Evolutionary conservation across 768 basidiomycete species (phyloP).

Genomic region (Boletus fagicola): DNA sequence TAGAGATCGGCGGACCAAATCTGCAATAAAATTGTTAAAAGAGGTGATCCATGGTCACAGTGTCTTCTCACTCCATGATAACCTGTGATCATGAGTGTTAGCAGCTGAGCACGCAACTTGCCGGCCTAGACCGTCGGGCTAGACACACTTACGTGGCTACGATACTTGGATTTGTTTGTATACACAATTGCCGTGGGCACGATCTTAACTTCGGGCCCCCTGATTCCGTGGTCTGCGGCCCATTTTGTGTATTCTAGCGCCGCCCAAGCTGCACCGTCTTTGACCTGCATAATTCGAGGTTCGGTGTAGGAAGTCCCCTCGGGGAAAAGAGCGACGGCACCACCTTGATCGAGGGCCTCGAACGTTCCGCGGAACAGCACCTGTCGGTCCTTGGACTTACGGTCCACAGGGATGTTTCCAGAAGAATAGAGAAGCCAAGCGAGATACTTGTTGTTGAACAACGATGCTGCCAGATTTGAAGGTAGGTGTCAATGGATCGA

Average conservation of each 20-base stretch:
- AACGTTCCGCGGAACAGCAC: constrained; percentile 87
- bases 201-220: constrained; percentile 50
- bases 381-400: constrained; percentile 90
- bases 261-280: constrained; percentile 94
- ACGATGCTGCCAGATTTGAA: constrained; percentile 47
- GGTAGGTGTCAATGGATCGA: constrained; percentile 10
- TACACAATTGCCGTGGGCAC: constrained; percentile 90
- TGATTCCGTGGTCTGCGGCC: constrained; percentile 54
- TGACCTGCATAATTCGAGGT: constrained; percentile 87
- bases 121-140: constrained; percentile 21
- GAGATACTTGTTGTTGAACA: constrained; percentile 78
- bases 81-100: constrained; percentile 43
- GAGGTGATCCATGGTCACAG: background rate
- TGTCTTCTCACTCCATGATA: constrained; percentile 61
- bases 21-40: constrained; percentile 40
- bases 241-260: constrained; percentile 90
- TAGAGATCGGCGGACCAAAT: constrained; percentile 77
- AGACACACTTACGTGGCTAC: constrained; percentile 68
- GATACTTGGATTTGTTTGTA: constrained; percentile 93
- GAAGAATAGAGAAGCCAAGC: constrained; percentile 77
- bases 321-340: constrained; percentile 90
- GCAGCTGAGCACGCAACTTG: constrained; percentile 4
- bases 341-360: constrained; percentile 74
- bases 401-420: constrained; percentile 97
- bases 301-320: constrained; percentile 94